Base-by-base conservation (phyloP, 2,329 filamentous ascomycete species). In the Fusarium sp. region DNA sequence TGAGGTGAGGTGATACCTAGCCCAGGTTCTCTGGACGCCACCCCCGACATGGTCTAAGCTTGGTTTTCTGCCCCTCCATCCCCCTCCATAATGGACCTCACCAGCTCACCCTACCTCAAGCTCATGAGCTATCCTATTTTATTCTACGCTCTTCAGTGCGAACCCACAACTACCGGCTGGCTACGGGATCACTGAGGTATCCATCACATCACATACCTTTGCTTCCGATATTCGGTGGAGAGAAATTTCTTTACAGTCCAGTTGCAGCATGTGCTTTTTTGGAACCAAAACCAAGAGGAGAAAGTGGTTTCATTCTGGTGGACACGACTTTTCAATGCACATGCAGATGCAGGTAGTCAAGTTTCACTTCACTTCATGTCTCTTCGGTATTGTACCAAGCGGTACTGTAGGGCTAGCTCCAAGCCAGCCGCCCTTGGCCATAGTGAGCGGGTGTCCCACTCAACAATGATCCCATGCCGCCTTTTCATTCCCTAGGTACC, bases 151-250 rank as follows among this genome's bases (percentile, higher is more conserved):
- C 25, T 50, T 63, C 53, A 70, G 54, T 60, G 50, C 29, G 21
- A 55, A 48, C 48, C 66, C 63, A 63, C 56, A 58, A 57, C 46
- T 53, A 43, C 68, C 70, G 67, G 70, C 54, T 61, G 68, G 51
- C 50, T 58, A 69, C 68, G 70, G 70, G 51, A 60, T 67, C 58
- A 50, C 31, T 17, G 5, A 33, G 5, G 39, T 52, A 23, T 53
- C 49, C 58, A 61, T 62, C 29, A 21, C 35, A 50, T 49, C 37
- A 40, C 50, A 66, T 66, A 55, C 43, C 47, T 43, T 29, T 50
- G 61, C 56, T 45, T 70, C 70, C 71, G 70, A 69, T 62, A 15
- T 49, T 67, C 70, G 63, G 70, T 66, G 66, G 66, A 41, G 49
- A 55, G 42, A 46, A 33, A 51, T 66, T 69, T 58, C 40, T 31